Evolutionary conservation across 352 stramenopile genomes (phyloP).

Genomic region (Phytophthora crassamura): DNA sequence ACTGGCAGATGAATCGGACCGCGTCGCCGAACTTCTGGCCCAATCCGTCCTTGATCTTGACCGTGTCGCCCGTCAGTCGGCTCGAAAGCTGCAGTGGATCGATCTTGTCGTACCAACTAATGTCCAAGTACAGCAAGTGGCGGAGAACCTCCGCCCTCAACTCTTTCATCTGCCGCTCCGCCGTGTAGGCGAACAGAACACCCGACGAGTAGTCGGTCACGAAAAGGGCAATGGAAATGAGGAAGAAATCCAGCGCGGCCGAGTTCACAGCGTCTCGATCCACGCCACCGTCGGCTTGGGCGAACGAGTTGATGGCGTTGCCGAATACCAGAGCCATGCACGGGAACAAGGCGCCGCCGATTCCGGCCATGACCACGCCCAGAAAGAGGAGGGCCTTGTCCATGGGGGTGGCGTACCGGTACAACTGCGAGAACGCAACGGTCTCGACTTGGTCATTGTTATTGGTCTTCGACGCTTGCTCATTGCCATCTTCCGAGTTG

Average conservation of each 20-base stretch:
- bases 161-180: too few relatives aligned
- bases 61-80: too few relatives aligned
- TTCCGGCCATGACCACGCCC: constrained; percentile 35
- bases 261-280: constrained; percentile 30
- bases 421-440: constrained; percentile 41
- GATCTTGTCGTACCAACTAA: too few relatives aligned
- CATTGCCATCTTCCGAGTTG: neutral
- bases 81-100: too few relatives aligned
- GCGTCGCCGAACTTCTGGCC: too few relatives aligned
- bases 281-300: constrained; percentile 25
- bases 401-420: constrained; percentile 40
- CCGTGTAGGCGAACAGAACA: too few relatives aligned
- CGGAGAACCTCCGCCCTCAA: too few relatives aligned
- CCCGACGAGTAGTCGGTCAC: too few relatives aligned
- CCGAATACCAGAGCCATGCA: constrained; percentile 58
- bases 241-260: constrained; percentile 30
- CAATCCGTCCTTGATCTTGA: too few relatives aligned
- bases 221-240: constrained; percentile 42
- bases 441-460: neutral
- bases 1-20: too few relatives aligned
- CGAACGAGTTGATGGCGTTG: constrained; percentile 45
- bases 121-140: too few relatives aligned
- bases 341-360: constrained; percentile 48
- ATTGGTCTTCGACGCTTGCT: constrained; percentile 1
- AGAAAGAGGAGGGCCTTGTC: constrained; percentile 42